These are phyloP conservation scores for Daldinia vernicosa DNA, from an alignment of 495 filamentous ascomycete genomes.

Conservation along the genomic window DNA sequence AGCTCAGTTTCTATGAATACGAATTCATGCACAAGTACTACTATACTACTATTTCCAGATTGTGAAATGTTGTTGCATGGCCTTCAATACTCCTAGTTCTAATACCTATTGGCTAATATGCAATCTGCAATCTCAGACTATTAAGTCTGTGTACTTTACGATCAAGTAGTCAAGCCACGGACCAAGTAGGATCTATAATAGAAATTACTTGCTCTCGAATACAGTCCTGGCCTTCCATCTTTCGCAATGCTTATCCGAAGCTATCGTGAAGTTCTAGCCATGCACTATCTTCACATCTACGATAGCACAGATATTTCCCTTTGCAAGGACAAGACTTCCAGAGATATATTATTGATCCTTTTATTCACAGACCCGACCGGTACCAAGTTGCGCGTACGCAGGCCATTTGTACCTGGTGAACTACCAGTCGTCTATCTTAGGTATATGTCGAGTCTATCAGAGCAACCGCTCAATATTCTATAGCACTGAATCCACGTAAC, in stretches of 20 bases:
- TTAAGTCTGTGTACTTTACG: not conserved
- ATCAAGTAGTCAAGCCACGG: not conserved
- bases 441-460: not conserved
- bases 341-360: not conserved
- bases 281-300: not conserved
- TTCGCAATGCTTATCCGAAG: too few relatives aligned
- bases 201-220: too few relatives aligned
- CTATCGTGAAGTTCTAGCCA: not conserved
- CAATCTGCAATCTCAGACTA: not conserved
- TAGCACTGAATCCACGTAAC: not conserved
- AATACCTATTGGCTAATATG: not conserved
- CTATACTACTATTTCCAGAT: not conserved
- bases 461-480: not conserved
- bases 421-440: not conserved
- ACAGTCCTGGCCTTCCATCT: too few relatives aligned
- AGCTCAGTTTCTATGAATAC: conserved; percentile 27
- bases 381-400: not conserved
- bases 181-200: too few relatives aligned
- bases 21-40: conserved; percentile 30
- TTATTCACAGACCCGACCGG: not conserved
- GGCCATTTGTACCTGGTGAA: not conserved
- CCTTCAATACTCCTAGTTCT: not conserved
- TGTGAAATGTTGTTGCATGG: not conserved
- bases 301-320: not conserved
- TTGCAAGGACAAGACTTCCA: not conserved